Percentiles rank a stretch among this genome's conserved stretches.
Conservation (phyloP, 257 asterid genomes). For the Verbena officinalis region DNA sequence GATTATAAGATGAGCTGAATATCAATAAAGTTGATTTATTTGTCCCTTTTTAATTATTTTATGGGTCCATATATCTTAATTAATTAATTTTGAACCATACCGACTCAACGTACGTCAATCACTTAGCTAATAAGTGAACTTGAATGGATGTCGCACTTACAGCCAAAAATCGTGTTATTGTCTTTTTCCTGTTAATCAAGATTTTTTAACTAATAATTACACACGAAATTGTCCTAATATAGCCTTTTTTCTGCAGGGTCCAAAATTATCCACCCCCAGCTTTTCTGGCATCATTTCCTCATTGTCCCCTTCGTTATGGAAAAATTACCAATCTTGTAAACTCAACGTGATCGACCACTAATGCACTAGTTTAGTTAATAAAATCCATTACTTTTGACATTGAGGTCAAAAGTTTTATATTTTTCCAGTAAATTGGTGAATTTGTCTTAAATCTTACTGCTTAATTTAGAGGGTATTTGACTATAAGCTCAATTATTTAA, state of each 20-base stretch:
- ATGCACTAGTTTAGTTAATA: not conserved
- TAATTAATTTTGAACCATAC: constrained; percentile 33
- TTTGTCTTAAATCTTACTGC: not conserved
- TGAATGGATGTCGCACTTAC: constrained; percentile 34
- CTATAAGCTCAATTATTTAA: no score
- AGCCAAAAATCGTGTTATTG: constrained; percentile 6
- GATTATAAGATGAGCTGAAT: constrained; percentile 42
- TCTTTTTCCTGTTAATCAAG: constrained; percentile 19
- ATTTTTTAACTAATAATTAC: constrained; percentile 3
- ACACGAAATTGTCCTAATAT: not conserved
- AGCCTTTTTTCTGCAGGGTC: not conserved
- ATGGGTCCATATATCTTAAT: constrained; percentile 47
- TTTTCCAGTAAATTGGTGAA: not conserved
- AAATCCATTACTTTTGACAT: not conserved
- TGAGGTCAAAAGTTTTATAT: not conserved
- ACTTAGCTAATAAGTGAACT: constrained; percentile 24
- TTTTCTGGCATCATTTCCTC: constrained; percentile 28
- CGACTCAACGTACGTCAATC: constrained; percentile 34
- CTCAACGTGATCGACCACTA: not conserved
- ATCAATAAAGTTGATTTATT: constrained; percentile 26
- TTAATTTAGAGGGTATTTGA: no score
- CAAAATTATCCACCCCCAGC: constrained; percentile 4
- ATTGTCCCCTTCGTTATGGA: constrained; percentile 32
- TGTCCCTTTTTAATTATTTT: constrained; percentile 13
- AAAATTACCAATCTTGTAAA: not conserved